Conservation (phyloP, 768 basidiomycete species). For the Leccinum rimulosum region DNA sequence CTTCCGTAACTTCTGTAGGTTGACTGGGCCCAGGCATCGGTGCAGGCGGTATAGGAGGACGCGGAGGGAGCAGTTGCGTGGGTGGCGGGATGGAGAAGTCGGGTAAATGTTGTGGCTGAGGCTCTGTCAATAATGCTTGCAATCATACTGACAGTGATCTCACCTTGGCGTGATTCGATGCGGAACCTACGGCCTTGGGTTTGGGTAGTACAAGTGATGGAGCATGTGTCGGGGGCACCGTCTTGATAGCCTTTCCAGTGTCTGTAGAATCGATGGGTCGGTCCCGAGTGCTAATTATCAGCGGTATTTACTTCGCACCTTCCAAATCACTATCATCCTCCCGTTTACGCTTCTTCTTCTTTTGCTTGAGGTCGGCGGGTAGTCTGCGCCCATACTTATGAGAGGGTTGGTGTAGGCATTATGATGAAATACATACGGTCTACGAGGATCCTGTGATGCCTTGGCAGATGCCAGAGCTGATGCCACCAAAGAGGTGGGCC, state of each 20-base stretch:
- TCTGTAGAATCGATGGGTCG: constrained; percentile 36
- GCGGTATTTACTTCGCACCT: constrained; percentile 39
- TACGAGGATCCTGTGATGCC: constrained; percentile 61
- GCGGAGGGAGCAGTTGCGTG: constrained; percentile 51
- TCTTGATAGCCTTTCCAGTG: constrained; percentile 53
- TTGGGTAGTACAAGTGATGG: constrained; percentile 47
- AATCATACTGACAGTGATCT: constrained; percentile 4
- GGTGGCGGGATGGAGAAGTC: constrained; percentile 61
- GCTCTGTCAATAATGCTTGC: constrained; percentile 11
- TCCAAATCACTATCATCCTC: constrained; percentile 75
- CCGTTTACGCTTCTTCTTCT: constrained; percentile 85
- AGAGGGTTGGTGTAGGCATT: constrained; percentile 17
- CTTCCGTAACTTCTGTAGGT: constrained; percentile 79
- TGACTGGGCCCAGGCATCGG: constrained; percentile 81
- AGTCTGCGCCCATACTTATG: constrained; percentile 17
- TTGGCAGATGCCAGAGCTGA: constrained; percentile 49
- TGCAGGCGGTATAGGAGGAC: constrained; percentile 59
- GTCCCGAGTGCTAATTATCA: not conserved
- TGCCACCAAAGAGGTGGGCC: constrained; percentile 45
- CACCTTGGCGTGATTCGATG: constrained; percentile 52
- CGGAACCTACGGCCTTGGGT: constrained; percentile 50
- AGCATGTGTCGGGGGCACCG: constrained; percentile 48
- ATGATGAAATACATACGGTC: constrained; percentile 42
- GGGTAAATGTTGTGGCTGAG: constrained; percentile 39
- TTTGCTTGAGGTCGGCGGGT: constrained; percentile 62